Conservation (phyloP, 2,329 filamentous ascomycete genomes). For the Epichloe gansuensis region DNA sequence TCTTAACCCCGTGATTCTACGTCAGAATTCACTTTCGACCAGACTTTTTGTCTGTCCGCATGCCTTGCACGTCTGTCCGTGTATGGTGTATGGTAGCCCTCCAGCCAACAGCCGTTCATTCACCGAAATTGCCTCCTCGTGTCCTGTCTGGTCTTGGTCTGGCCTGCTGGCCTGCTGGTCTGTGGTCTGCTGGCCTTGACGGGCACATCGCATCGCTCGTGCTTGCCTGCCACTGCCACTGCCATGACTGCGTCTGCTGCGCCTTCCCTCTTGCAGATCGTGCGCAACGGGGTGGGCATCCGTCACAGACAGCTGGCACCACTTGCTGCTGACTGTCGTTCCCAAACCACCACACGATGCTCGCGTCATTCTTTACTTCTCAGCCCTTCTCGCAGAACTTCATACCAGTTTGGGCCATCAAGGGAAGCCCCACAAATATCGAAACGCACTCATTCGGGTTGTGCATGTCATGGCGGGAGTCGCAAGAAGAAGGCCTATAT, state of each 20-base stretch:
- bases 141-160: not conserved
- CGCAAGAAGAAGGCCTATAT: slow-evolving; percentile 52
- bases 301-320: not conserved
- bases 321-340: not conserved
- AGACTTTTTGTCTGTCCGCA: no score
- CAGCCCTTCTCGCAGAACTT: not conserved
- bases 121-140: not conserved
- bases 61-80: not conserved
- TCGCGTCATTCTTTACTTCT: not conserved
- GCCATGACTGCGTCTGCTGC: not conserved
- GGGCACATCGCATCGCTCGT: not conserved
- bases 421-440: not conserved
- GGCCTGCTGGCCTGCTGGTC: not conserved
- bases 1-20: slow-evolving; percentile 3
- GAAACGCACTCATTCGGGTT: slow-evolving; percentile 16
- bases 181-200: not conserved
- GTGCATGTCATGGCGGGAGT: slow-evolving; percentile 22
- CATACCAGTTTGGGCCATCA: not conserved
- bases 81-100: not conserved
- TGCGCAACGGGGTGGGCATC: not conserved
- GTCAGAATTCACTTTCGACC: not conserved
- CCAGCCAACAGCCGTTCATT: no score
- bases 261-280: not conserved
- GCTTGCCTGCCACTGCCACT: not conserved
- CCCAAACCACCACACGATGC: slow-evolving; percentile 2